phyloP scores from a whole-genome alignment of 805 yeast genomes.

The Wickerhamiella vanderwaltii region DNA sequence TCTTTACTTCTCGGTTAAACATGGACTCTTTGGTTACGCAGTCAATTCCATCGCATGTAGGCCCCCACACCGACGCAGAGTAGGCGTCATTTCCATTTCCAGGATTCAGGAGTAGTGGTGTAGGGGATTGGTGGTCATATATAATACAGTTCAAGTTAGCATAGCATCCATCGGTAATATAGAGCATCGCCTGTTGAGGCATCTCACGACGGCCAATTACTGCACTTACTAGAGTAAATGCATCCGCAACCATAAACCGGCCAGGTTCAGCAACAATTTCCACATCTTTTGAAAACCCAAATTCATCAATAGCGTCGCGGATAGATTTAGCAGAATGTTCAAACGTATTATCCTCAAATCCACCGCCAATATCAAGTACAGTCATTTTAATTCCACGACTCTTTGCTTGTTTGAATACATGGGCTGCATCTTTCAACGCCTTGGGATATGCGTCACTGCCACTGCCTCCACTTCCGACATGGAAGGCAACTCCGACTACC shows the following conservation, averaged over 20 bases:
- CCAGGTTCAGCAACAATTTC: slow-evolving; percentile 87
- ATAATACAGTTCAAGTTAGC: slow-evolving; percentile 91
- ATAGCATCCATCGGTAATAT: slow-evolving; percentile 89
- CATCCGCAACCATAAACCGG: slow-evolving; percentile 71
- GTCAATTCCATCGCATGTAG: slow-evolving; percentile 95
- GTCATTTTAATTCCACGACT: slow-evolving; percentile 38
- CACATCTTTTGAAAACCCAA: slow-evolving; percentile 41
- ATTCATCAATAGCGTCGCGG: slow-evolving; percentile 38
- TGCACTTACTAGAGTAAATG: slow-evolving; percentile 73
- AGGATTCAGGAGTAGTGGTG: slow-evolving; percentile 46
- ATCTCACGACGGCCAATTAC: slow-evolving; percentile 69
- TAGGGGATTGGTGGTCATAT: slow-evolving; percentile 80
- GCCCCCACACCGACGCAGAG: slow-evolving; percentile 78
- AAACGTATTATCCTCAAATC: slow-evolving; percentile 56
- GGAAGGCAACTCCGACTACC: slow-evolving; percentile 83
- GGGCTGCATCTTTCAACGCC: slow-evolving; percentile 41
- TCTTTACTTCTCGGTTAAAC: slow-evolving; percentile 48
- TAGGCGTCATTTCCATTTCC: slow-evolving; percentile 11
- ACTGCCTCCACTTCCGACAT: slow-evolving; percentile 80
- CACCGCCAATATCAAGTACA: slow-evolving; percentile 85
- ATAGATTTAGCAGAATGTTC: slow-evolving; percentile 46
- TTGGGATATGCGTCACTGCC: slow-evolving; percentile 50
- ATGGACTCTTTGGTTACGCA: slow-evolving; percentile 47
- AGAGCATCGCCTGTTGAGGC: slow-evolving; percentile 45
- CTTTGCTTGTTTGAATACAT: slow-evolving; percentile 50